phyloP scores from a whole-genome alignment of 345 rosid species.

The Barbarea vulgaris region DNA sequence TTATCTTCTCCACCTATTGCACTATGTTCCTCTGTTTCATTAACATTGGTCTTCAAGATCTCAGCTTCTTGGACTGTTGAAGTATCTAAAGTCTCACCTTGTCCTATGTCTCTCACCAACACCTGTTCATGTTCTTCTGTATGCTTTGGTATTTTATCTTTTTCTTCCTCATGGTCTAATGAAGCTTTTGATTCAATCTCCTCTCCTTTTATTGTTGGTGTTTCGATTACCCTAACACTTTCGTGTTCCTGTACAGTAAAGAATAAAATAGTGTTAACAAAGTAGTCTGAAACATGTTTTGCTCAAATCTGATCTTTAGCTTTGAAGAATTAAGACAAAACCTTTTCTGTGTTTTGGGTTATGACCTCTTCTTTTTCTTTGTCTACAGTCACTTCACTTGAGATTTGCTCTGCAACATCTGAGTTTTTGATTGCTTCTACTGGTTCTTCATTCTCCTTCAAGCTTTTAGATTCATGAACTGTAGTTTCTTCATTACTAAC shows the following conservation, averaged over 20 bases:
- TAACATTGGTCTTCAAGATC: constrained; percentile 4
- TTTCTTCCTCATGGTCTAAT: not conserved
- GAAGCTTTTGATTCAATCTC: not conserved
- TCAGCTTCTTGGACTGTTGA: constrained; percentile 13
- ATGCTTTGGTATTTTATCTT: not conserved
- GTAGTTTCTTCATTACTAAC: constrained; percentile 1
- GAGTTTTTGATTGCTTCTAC: not conserved
- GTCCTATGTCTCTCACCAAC: constrained; percentile 23
- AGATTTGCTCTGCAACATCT: not conserved
- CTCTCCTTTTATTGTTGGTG: not conserved
- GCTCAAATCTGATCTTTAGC: not conserved
- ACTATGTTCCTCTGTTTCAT: not conserved
- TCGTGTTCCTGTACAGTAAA: constrained; percentile 9
- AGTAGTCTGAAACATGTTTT: not conserved
- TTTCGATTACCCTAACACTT: not conserved
- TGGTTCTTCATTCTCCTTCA: constrained; percentile 16
- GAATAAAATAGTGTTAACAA: not conserved
- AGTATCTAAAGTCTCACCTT: constrained; percentile 8
- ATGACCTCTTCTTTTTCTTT: not conserved
- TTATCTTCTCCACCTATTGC: constrained; percentile 3
- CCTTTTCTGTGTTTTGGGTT: constrained; percentile 18
- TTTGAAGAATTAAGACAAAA: constrained; percentile 17
- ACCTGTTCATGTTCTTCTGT: constrained; percentile 22
- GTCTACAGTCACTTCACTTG: constrained; percentile 4
- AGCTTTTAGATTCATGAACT: constrained; percentile 9